phyloP scores from a whole-genome alignment of 148 eudicot species.

The Agrostemma githago region DNA sequence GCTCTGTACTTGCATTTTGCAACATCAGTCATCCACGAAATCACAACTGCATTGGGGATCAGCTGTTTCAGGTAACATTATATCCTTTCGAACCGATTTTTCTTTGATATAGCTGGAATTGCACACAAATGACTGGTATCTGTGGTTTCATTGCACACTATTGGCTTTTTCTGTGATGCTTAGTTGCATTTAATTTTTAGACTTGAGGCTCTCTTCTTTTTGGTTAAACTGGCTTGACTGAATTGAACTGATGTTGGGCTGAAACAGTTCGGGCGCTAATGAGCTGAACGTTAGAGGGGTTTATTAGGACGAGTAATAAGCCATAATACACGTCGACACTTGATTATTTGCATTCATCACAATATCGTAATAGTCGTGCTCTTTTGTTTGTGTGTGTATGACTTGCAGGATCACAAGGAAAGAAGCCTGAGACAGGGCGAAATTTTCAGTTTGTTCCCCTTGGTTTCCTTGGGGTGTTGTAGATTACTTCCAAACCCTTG shows the following conservation, averaged over 20 bases:
- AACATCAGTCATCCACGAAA: constrained; percentile 80
- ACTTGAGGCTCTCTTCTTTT: neutral
- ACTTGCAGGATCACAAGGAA: constrained; percentile 68
- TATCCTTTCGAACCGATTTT: neutral
- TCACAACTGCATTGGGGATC: constrained; percentile 85
- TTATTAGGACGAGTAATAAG: neutral
- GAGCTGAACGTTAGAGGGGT: no score
- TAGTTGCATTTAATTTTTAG: constrained; percentile 7
- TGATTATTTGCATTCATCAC: neutral
- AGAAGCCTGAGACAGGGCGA: constrained; percentile 53
- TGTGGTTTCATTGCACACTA: neutral
- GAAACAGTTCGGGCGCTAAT: no score
- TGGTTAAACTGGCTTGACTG: neutral
- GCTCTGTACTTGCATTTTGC: constrained; percentile 80
- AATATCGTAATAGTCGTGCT: neutral
- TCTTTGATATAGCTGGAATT: neutral
- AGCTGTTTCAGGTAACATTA: constrained; percentile 82
- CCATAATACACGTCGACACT: neutral
- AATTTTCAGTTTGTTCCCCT: constrained; percentile 2
- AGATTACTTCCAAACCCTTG: neutral
- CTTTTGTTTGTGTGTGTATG: neutral
- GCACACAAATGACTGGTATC: neutral
- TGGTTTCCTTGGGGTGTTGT: neutral
- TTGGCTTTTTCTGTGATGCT: neutral
- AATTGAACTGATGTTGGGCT: neutral